Conservation (phyloP, 208 protist genomes). For the Acanthamoeba lenticulata region DNA sequence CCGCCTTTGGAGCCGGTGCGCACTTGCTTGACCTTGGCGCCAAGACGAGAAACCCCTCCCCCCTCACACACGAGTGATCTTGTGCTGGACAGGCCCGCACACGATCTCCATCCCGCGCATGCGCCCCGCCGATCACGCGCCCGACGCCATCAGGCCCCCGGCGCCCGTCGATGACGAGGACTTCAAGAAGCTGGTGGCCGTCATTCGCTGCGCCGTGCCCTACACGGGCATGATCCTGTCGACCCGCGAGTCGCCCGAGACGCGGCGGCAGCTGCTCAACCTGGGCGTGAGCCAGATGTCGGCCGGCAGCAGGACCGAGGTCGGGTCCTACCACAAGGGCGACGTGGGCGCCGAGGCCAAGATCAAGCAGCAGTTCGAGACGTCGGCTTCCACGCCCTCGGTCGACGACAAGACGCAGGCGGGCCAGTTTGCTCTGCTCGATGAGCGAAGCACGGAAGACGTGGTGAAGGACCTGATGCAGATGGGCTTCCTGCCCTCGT, state of each 20-base stretch:
- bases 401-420: neutral
- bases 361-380: constrained; percentile 7
- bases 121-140: constrained; percentile 73
- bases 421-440: constrained; percentile 78
- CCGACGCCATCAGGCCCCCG: constrained; percentile 68
- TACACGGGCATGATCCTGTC: constrained; percentile 86
- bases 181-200: constrained; percentile 84
- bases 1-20: constrained; percentile 64
- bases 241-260: constrained; percentile 76
- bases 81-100: constrained; percentile 78
- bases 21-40: no score
- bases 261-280: constrained; percentile 75
- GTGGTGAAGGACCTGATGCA: constrained; percentile 76
- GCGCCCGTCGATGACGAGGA: constrained; percentile 78
- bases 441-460: constrained; percentile 74
- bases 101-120: constrained; percentile 83
- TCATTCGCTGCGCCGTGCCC: constrained; percentile 78
- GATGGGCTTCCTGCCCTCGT: constrained; percentile 77
- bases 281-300: constrained; percentile 82
- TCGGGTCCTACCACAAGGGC: constrained; percentile 75
- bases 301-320: constrained; percentile 79
- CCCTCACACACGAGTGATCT: no score
- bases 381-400: no score
- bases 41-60: no score
- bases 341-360: constrained; percentile 63